Base-by-base conservation (phyloP, 1,284 basidiomycete genomes). In the Mycocalia duriaeana region DNA sequence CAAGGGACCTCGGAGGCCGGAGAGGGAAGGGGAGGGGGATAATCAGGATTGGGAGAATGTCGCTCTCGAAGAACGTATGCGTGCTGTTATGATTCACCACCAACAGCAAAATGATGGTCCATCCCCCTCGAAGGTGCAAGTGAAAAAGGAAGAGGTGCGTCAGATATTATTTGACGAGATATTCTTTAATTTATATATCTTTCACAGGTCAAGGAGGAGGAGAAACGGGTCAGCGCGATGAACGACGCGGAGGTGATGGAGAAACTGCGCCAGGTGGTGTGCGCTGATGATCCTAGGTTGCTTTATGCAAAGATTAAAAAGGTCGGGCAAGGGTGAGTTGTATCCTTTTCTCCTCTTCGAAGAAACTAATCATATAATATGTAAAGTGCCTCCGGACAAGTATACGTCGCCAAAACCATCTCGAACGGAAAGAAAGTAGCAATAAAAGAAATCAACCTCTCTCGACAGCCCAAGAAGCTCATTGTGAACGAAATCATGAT, bases 401-500 rank as follows among this genome's bases (percentile, higher is more conserved):
- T 99, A n/a, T 99, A 95, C 62, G 94, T 98, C 14, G 95, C 95
- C 28, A 98, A 97, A 73, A 89, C 86, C 7, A 76, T 96, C 20
- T 75, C 85, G 1, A 92, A 80, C 1, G 89, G 90, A 39, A 86
- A 86, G 68, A 95, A 96, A 63, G 93, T 99, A 9, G 95, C 95
- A 1, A 97, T 99, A 76, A 99, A 99, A 74, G 94, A 98, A 71
- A 99, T 98, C 95, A 94, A 99, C 66, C 75, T 98, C 18, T 81
- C 91, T 19, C 91, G 94, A 61, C 95, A 98, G 63, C 95, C 94
- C 16, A 76, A 94, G 50, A 99, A 98, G 71, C 79, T 99, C 42
- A 98, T 98, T 62, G 94, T 98, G 50, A 98, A 98, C 62, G 95
- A 99, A 70, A 99, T 98, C 58, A 75, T 98, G 50, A 95, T 98